Percentiles rank a stretch among this genome's conserved stretches.
phyloP scores from a whole-genome alignment of 345 rosid species.

The Turritis glabra region DNA sequence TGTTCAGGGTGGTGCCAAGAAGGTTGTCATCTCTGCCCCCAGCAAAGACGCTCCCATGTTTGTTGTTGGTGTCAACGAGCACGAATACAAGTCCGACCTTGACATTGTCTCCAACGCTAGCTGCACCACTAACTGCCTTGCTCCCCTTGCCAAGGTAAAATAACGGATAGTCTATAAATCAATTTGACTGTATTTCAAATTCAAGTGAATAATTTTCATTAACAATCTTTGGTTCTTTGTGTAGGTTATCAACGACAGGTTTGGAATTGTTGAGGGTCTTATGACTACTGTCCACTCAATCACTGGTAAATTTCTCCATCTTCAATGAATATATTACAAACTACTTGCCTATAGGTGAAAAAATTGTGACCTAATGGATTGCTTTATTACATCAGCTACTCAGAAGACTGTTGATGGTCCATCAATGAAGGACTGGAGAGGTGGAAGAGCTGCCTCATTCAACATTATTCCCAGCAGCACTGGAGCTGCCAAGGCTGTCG shows the following conservation, averaged over 20 bases:
- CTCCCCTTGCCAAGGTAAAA: slow-evolving; percentile 86
- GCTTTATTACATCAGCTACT: slow-evolving; percentile 49
- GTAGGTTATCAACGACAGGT: slow-evolving; percentile 80
- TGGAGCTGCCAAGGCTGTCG: slow-evolving; percentile 96
- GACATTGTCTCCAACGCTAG: slow-evolving; percentile 89
- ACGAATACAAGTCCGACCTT: slow-evolving; percentile 79
- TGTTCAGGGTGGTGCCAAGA: slow-evolving; percentile 92
- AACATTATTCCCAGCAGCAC: slow-evolving; percentile 96
- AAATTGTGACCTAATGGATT: background rate
- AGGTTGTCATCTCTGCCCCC: slow-evolving; percentile 87
- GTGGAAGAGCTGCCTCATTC: slow-evolving; percentile 96
- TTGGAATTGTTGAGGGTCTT: slow-evolving; percentile 96
- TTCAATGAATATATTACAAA: background rate
- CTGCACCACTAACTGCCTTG: slow-evolving; percentile 98
- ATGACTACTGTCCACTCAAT: slow-evolving; percentile 92
- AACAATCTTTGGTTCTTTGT: background rate
- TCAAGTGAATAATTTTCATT: background rate
- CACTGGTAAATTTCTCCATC: slow-evolving; percentile 50
- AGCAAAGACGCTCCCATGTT: slow-evolving; percentile 99
- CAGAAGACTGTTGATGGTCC: slow-evolving; percentile 99
- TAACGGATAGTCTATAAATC: background rate
- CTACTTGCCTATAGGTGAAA: background rate
- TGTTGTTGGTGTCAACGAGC: slow-evolving; percentile 89
- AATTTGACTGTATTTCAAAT: background rate
- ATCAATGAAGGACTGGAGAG: slow-evolving; percentile 93